Evolutionary conservation across 2,329 filamentous ascomycete species (phyloP).

Genomic region (Aspergillus sojae): DNA sequence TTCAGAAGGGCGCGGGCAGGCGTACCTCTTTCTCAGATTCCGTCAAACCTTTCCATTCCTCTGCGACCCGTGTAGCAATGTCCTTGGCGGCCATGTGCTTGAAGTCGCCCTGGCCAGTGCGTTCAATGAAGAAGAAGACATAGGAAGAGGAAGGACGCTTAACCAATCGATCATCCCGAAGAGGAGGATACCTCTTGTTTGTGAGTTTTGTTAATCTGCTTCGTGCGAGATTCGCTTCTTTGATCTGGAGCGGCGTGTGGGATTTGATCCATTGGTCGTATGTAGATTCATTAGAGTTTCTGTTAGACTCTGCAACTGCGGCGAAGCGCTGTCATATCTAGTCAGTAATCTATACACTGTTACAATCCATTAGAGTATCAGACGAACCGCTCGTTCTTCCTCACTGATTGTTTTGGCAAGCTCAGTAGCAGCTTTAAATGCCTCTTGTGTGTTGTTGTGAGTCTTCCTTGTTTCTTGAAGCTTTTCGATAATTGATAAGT

Average conservation of each 20-base stretch:
- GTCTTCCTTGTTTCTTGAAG: slow-evolving; percentile 13
- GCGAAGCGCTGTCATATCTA: slow-evolving; percentile 53
- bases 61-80: slow-evolving; percentile 12
- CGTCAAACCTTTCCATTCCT: slow-evolving; percentile 32
- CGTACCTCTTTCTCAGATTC: slow-evolving; percentile 42
- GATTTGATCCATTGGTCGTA: slow-evolving; percentile 58
- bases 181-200: slow-evolving; percentile 23
- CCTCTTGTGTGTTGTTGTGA: slow-evolving; percentile 12
- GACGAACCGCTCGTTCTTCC: slow-evolving; percentile 29
- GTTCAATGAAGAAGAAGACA: slow-evolving; percentile 49
- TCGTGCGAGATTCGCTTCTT: slow-evolving; percentile 62
- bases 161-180: slow-evolving; percentile 59
- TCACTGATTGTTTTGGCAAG: slow-evolving; percentile 20
- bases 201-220: slow-evolving; percentile 30
- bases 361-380: background rate
- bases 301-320: slow-evolving; percentile 53
- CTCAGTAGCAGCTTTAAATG: slow-evolving; percentile 22
- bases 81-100: slow-evolving; percentile 49
- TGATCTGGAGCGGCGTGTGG: slow-evolving; percentile 61
- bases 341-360: slow-evolving; percentile 11
- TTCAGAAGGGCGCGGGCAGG: background rate
- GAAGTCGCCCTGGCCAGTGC: slow-evolving; percentile 53
- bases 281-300: slow-evolving; percentile 44
- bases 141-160: slow-evolving; percentile 48
- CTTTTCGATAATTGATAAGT: slow-evolving; percentile 27